These are phyloP conservation scores for Aspergillus tamarii DNA, from an alignment of 2,329 filamentous ascomycete species.

Conservation along the genomic window DNA sequence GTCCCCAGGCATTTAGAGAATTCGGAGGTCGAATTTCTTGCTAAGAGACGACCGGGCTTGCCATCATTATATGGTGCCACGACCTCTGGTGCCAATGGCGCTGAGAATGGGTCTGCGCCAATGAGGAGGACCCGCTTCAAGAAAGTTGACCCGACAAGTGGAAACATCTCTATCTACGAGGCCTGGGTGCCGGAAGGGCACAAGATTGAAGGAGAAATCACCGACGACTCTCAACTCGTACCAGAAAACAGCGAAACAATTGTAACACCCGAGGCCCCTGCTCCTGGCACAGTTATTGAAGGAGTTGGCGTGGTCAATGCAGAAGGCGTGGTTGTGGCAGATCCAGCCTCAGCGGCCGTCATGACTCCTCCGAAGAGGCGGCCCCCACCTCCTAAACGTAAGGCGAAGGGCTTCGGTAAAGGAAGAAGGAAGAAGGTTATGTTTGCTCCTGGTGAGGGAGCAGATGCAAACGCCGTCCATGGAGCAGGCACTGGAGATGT, in stretches of 20 bases:
- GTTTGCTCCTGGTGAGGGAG: conserved; percentile 53
- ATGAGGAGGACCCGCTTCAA: conserved; percentile 82
- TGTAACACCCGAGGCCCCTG: conserved; percentile 48
- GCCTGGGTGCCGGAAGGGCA: conserved; percentile 80
- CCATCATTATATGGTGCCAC: conserved; percentile 53
- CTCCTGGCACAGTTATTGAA: conserved; percentile 63
- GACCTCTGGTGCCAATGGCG: conserved; percentile 30
- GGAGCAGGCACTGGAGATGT: conserved; percentile 45
- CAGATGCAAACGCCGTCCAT: conserved; percentile 38
- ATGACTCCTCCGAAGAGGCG: conserved; percentile 61
- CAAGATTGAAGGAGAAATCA: conserved; percentile 78
- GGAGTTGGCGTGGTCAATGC: conserved; percentile 62
- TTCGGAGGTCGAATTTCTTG: conserved; percentile 64
- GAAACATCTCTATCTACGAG: conserved; percentile 82
- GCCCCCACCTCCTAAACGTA: conserved; percentile 77
- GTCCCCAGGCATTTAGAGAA: conserved; percentile 61
- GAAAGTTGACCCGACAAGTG: conserved; percentile 71
- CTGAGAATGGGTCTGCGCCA: conserved; percentile 44
- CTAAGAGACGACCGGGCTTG: conserved; percentile 63
- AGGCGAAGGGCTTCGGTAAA: conserved; percentile 76
- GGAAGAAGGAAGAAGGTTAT: conserved; percentile 75
- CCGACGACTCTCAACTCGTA: conserved; percentile 56
- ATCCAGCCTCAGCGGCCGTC: conserved; percentile 48
- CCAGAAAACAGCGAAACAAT: conserved; percentile 44
- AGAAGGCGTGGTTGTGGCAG: conserved; percentile 61